Conservation (phyloP, 2,329 filamentous ascomycete species). For the Fusarium odoratissimum region DNA sequence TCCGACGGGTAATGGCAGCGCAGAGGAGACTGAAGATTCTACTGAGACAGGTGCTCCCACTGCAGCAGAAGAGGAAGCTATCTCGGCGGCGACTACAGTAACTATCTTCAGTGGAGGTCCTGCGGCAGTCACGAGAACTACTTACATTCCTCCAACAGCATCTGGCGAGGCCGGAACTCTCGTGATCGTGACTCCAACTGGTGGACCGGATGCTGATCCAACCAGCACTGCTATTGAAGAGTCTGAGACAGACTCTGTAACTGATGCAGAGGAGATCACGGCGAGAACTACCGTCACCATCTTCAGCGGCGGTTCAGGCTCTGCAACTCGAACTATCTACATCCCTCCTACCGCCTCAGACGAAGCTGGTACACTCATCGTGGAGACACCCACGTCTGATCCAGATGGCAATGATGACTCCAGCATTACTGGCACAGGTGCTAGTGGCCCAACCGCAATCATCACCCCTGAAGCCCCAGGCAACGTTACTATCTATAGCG, state of each 20-base stretch:
- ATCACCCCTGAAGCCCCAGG: neutral
- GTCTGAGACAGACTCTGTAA: neutral
- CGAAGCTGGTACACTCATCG: slow-evolving; percentile 2
- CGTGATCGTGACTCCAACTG: neutral
- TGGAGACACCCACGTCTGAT: neutral
- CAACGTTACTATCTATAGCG: slow-evolving; percentile 17
- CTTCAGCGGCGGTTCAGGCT: slow-evolving; percentile 1
- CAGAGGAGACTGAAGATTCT: neutral
- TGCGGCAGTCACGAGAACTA: neutral
- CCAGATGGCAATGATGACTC: neutral
- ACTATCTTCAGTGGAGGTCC: neutral
- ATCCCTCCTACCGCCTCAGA: neutral
- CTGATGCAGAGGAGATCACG: neutral
- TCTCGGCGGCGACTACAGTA: neutral
- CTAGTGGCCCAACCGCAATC: neutral
- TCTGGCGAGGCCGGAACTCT: neutral
- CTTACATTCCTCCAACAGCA: neutral
- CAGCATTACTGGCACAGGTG: neutral
- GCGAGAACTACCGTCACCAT: neutral
- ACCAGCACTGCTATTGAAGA: neutral
- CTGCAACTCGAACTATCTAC: slow-evolving; percentile 1
- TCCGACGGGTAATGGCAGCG: neutral
- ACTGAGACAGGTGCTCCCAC: neutral
- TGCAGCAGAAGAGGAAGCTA: neutral
- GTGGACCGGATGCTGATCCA: rapidly evolving